phyloP scores from a whole-genome alignment of 495 filamentous ascomycete species.

The Niebla homalea region DNA sequence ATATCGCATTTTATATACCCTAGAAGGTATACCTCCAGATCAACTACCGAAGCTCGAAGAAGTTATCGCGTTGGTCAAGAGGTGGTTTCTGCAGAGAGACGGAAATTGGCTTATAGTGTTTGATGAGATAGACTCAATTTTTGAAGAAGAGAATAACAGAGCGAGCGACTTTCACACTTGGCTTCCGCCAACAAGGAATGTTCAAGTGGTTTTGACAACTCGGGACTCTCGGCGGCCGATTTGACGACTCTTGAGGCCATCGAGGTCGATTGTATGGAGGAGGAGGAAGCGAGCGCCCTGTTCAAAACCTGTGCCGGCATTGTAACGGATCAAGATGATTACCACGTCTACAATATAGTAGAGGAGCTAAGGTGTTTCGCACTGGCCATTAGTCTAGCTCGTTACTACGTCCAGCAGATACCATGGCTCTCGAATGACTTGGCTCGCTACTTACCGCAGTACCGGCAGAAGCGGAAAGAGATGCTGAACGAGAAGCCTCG shows the following conservation, averaged over 20 bases:
- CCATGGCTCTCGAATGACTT: slow-evolving; percentile 2
- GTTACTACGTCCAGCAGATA: not conserved
- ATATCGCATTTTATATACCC: not conserved
- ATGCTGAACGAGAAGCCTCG: not conserved
- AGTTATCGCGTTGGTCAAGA: slow-evolving; percentile 1
- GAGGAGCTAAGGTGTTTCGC: not conserved
- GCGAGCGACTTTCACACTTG: not conserved
- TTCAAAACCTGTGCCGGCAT: not conserved
- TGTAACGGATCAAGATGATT: not conserved
- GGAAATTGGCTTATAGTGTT: slow-evolving; percentile 3
- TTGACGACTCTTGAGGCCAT: not conserved
- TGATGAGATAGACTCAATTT: not conserved
- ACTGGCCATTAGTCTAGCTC: not conserved
- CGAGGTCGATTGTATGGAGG: not conserved
- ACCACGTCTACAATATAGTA: slow-evolving; percentile 2
- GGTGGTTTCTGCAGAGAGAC: slow-evolving; percentile 1
- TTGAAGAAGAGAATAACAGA: not conserved
- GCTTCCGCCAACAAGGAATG: not conserved
- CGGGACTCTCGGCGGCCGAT: not conserved
- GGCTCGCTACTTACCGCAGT: slow-evolving; percentile 1
- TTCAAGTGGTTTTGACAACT: not conserved
- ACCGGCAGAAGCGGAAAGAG: slow-evolving; percentile 6
- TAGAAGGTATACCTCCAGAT: not conserved
- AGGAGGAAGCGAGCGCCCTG: not conserved
- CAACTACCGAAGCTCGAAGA: slow-evolving; percentile 3